Evolutionary conservation across 306 rosid species (phyloP), one percentile per base, ranked within the genome.

Genomic region (Senna siamea): DNA sequence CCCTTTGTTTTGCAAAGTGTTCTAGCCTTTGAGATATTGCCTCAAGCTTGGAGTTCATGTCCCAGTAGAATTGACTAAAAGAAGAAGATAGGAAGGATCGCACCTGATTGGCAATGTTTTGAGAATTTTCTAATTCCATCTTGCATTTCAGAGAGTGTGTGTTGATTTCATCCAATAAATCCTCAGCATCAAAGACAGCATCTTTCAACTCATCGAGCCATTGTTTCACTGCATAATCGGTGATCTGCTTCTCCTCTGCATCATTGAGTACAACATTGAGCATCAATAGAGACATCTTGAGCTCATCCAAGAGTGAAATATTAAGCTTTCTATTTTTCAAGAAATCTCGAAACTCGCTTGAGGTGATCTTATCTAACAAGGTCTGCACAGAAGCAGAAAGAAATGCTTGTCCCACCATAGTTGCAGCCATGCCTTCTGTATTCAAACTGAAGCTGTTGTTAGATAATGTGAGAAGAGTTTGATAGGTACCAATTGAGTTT

Each of bases 1-100:
- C 77, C 66, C 61, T 86, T n/a, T 80, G 80, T 13, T 72, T 60
- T 12, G 66, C 80, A 67, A 86, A 75, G 50, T 70, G 18, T 64
- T 80, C 66, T 7, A 86, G 73, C 73, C 53, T 77, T 44, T 34
- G 77, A 28, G 67, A 71, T 13, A 56, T 51, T 17, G 28, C 80
- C 47, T 69, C 72, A 57, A 82, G 17, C 52, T 62, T 74, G 66
- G 76, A 44, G 60, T 86, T 86, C 19, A 83, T 38, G 22, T 66
- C 43, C 63, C 46, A 62, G 43, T 69, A 26, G 30, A 82, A 67
- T 26, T 78, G 69, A 18, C 75, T 76, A 64, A 55, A 70, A 15
- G 81, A 4, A 43, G 60, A 47, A 37, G 77, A 47, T 14, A 86
- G 40, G n/a, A 83, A 60, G 9, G 75, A 70, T 64, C 80, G 44